phyloP scores from a whole-genome alignment of 2,329 filamentous ascomycete species.

The Byssothecium circinans region DNA sequence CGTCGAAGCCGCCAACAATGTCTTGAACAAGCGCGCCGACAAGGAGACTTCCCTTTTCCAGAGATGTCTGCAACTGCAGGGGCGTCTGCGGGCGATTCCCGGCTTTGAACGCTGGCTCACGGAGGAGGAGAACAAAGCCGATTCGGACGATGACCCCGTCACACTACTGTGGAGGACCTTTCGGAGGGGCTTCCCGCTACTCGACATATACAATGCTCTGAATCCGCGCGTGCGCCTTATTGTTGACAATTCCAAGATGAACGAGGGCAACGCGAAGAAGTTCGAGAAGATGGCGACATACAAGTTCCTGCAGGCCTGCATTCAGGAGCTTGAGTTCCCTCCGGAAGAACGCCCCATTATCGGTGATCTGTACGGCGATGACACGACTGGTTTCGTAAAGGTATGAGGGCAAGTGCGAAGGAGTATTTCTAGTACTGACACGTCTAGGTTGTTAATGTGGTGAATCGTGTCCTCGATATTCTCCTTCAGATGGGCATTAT shows the following conservation, averaged over 20 bases:
- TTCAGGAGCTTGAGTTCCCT: constrained; percentile 77
- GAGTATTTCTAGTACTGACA: constrained; percentile 9
- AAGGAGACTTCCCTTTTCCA: constrained; percentile 91
- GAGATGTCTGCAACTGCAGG: constrained; percentile 84
- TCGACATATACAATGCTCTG: constrained; percentile 86
- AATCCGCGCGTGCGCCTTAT: constrained; percentile 69
- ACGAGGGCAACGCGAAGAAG: constrained; percentile 63
- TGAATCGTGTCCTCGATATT: constrained; percentile 88
- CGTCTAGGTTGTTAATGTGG: constrained; percentile 76
- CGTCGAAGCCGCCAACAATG: constrained; percentile 80
- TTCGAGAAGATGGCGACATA: constrained; percentile 85
- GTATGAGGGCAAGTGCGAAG: constrained; percentile 45
- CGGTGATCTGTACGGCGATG: constrained; percentile 85
- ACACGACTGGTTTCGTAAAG: constrained; percentile 97
- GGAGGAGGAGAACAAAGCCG: constrained; percentile 70
- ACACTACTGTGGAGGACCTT: constrained; percentile 89
- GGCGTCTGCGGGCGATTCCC: constrained; percentile 79
- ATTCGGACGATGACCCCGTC: constrained; percentile 76
- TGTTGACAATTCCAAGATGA: constrained; percentile 64
- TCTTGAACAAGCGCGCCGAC: constrained; percentile 96
- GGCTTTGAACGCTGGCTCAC: constrained; percentile 75
- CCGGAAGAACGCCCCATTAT: constrained; percentile 88
- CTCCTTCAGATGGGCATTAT: constrained; percentile 78
- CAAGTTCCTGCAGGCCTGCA: constrained; percentile 88
- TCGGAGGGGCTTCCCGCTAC: constrained; percentile 77